Evolutionary conservation across 2,329 filamentous ascomycete species (phyloP).

Genomic region (Chaetomiaceae sp.): DNA sequence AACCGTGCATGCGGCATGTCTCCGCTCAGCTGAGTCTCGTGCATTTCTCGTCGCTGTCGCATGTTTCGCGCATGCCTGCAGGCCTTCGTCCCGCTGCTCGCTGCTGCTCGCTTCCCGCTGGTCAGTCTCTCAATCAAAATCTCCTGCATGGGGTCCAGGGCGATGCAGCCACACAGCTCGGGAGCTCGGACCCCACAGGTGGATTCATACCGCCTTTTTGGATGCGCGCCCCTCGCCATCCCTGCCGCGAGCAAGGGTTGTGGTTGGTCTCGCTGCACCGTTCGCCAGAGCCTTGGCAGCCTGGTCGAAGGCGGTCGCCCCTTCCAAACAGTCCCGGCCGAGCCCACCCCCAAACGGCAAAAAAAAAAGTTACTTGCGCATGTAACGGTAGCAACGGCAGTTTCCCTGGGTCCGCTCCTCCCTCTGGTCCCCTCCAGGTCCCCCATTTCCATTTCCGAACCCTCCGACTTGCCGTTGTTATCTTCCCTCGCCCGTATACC

Average conservation of each 20-base stretch:
- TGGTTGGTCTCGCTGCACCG: slow-evolving; percentile 12
- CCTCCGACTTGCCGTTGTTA: slow-evolving; percentile 14
- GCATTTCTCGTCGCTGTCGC: slow-evolving; percentile 1
- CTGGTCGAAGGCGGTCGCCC: slow-evolving; percentile 19
- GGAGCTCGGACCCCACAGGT: slow-evolving; percentile 10
- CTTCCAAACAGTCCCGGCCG: slow-evolving; percentile 18
- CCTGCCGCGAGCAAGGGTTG: slow-evolving; percentile 9
- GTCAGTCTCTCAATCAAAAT: not conserved
- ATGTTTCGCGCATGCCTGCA: slow-evolving; percentile 2
- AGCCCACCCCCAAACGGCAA: slow-evolving; percentile 19
- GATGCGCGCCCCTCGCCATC: slow-evolving; percentile 12
- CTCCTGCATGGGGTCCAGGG: slow-evolving; percentile 11
- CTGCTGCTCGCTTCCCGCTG: slow-evolving; percentile 12
- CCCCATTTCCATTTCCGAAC: slow-evolving; percentile 13
- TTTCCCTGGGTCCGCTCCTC: slow-evolving; percentile 4
- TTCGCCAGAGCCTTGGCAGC: slow-evolving; percentile 13
- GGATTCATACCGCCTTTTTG: slow-evolving; percentile 23
- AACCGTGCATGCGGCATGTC: slow-evolving; percentile 12
- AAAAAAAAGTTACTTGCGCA: slow-evolving; percentile 18
- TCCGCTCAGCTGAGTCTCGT: slow-evolving; percentile 9
- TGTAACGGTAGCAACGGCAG: slow-evolving; percentile 17
- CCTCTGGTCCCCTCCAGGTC: slow-evolving; percentile 1
- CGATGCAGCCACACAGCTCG: slow-evolving; percentile 15
- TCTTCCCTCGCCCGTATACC: slow-evolving; percentile 2
- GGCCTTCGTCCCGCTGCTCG: no score